Percentiles rank a stretch among this genome's conserved stretches.
phyloP scores from a whole-genome alignment of 805 yeast species.

The Kodamaea lidongshanica region DNA sequence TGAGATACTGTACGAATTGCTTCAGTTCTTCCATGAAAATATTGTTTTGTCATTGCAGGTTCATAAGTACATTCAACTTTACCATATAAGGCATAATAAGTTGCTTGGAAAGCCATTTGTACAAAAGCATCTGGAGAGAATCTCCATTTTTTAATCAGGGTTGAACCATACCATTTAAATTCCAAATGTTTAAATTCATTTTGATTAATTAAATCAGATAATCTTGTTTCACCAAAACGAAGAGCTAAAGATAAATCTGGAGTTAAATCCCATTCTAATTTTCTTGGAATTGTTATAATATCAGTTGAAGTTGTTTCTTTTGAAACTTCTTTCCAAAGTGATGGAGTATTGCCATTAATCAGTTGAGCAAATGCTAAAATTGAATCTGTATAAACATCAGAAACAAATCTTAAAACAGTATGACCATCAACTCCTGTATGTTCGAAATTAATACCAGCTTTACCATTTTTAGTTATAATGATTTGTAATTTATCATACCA shows the following conservation, averaged over 20 bases:
- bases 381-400: constrained; percentile 88
- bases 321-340: constrained; percentile 47
- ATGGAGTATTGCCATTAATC: constrained; percentile 70
- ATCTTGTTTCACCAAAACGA: constrained; percentile 85
- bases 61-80: constrained; percentile 91
- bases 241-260: constrained; percentile 69
- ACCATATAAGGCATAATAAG: constrained; percentile 87
- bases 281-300: constrained; percentile 64
- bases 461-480: constrained; percentile 80
- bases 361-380: constrained; percentile 79
- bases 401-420: constrained; percentile 80
- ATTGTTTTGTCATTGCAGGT: constrained; percentile 91
- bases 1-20: constrained; percentile 80
- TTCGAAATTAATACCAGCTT: constrained; percentile 90
- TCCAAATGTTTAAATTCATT: constrained; percentile 81
- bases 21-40: constrained; percentile 88
- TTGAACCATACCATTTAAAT: constrained; percentile 66
- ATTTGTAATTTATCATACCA: constrained; percentile 93
- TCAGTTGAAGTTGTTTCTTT: constrained; percentile 29
- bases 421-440: constrained; percentile 96
- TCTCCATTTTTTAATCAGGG: constrained; percentile 74
- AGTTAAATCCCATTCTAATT: constrained; percentile 82
- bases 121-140: constrained; percentile 92
- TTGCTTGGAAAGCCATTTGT: constrained; percentile 90
- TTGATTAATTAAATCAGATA: constrained; percentile 81